Evolutionary conservation across 2,329 filamentous ascomycete genomes (phyloP).

Genomic region (Grosmannia penicillata): DNA sequence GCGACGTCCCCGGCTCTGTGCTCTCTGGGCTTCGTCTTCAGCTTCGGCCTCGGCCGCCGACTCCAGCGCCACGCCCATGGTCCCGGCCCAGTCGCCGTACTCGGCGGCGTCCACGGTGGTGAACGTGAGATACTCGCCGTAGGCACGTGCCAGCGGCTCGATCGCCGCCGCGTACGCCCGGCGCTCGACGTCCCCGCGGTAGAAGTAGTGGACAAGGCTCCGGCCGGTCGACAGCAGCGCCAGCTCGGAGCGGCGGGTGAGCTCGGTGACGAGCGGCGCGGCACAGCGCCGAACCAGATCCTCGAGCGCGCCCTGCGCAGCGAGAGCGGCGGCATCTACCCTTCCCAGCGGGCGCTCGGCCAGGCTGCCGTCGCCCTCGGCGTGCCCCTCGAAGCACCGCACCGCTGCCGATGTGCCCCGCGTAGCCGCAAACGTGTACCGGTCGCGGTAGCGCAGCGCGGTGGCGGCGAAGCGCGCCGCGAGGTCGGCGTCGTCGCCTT

Average conservation of each 20-base stretch:
- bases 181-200: slow-evolving; percentile 15
- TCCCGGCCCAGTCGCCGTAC: slow-evolving; percentile 26
- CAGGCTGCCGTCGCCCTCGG: slow-evolving; percentile 22
- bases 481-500: slow-evolving; percentile 15
- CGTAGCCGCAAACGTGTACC: slow-evolving; percentile 25
- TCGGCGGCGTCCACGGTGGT: slow-evolving; percentile 29
- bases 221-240: slow-evolving; percentile 11
- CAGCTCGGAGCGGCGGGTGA: slow-evolving; percentile 29
- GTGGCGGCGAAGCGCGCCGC: slow-evolving; percentile 16
- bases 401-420: slow-evolving; percentile 3
- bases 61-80: slow-evolving; percentile 24
- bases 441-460: slow-evolving; percentile 22
- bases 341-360: slow-evolving; percentile 15
- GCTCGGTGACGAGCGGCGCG: slow-evolving; percentile 24
- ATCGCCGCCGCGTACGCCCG: slow-evolving; percentile 21
- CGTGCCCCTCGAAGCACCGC: slow-evolving; percentile 22
- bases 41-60: too few species aligned
- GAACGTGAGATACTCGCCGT: slow-evolving; percentile 31
- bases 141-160: slow-evolving; percentile 26
- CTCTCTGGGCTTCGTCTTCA: too few species aligned
- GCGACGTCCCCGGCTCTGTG: too few species aligned
- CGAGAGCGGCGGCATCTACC: slow-evolving; percentile 17
- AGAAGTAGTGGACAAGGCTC: slow-evolving; percentile 20
- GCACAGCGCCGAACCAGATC: slow-evolving; percentile 23
- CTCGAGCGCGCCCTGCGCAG: slow-evolving; percentile 18